Base-by-base conservation (phyloP, 495 filamentous ascomycete species). In the Haplographium delicatum region DNA sequence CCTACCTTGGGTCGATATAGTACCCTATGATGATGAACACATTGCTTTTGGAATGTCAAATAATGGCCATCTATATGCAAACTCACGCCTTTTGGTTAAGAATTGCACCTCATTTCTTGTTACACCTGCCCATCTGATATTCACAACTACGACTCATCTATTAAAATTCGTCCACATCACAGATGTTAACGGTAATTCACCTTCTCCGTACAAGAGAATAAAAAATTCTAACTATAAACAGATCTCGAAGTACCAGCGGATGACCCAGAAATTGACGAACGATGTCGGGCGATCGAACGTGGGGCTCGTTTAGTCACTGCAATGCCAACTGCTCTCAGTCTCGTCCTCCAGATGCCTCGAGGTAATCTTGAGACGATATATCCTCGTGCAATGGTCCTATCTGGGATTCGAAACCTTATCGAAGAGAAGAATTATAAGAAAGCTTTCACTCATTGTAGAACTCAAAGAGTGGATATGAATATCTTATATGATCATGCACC, bases 361-460 rank as follows among this genome's bases (percentile, higher is more conserved):
- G 93, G 93, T 23, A 98, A 98, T 56, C 73, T 97, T 10, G 93
- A 98, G 65, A 96, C 91, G 0, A 93, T 96, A 47, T 96, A 83
- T 60, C 93, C 93, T 26, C 80, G 93, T 41, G 93, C 93, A 5
- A 81, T 98, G 60, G 91, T 97, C 2, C 68, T 98, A 51, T 88
- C 89, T 0, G 89, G 91, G 16, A 88, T 96, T 34, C 78, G 93
- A 35, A 75, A 79, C 28, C 82, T 83, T 33, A 86, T 98, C 44
- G 84, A 86, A 51, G 69, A 73, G 16, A 87, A 85, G 62, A 75
- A 93, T 38, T 98, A 96, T 58, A 82, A 74, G 38, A 79, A 75
- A 47, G 93, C 93, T 1, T 98, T 95, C 63, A 68, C 87, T 22
- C 81, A 84, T 31, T 98, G 93, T 63, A 81, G 93, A 26, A 89